Evolutionary conservation across 768 basidiomycete genomes (phyloP).

Genomic region (Mycena crocata): DNA sequence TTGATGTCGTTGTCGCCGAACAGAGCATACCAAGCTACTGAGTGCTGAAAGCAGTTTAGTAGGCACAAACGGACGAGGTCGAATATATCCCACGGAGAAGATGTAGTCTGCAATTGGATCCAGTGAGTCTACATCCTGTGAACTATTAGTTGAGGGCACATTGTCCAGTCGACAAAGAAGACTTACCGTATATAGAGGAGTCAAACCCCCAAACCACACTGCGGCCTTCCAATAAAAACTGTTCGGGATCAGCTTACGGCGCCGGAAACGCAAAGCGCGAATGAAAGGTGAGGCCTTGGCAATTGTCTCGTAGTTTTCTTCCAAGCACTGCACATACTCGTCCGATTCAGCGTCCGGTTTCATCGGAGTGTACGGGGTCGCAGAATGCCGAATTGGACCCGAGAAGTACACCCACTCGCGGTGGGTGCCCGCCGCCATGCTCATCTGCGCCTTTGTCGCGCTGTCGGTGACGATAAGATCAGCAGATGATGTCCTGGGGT

Average conservation of each 20-base stretch:
- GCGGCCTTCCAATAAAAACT: background rate
- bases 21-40: background rate
- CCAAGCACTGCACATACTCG: background rate
- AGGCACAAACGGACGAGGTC: too few species aligned
- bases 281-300: background rate
- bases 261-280: background rate
- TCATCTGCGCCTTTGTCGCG: background rate
- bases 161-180: background rate
- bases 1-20: conserved; percentile 6
- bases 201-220: background rate
- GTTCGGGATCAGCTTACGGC: background rate
- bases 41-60: background rate
- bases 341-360: background rate
- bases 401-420: background rate
- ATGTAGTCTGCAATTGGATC: conserved; percentile 1
- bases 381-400: too few species aligned
- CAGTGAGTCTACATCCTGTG: background rate
- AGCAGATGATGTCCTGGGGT: background rate
- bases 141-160: background rate
- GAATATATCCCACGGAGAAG: background rate
- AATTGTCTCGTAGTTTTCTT: background rate
- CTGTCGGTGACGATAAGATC: background rate
- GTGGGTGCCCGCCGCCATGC: background rate
- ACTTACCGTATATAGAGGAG: background rate
- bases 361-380: background rate